Evolutionary conservation across 2,329 filamentous ascomycete species (phyloP).

Genomic region (Trichoderma sp.): DNA sequence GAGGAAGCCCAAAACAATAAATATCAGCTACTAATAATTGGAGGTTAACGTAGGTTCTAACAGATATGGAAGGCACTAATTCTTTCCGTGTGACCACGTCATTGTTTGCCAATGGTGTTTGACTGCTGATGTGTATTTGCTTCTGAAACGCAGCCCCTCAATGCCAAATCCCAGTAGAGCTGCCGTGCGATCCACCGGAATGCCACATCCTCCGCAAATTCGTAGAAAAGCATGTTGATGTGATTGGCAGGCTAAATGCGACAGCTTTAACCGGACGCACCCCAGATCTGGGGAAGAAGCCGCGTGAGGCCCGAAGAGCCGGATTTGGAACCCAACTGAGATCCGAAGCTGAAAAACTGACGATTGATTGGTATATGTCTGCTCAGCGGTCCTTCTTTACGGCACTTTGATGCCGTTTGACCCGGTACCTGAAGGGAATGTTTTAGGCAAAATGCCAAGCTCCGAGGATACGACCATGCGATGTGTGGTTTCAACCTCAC

Average conservation of each 20-base stretch:
- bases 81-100: neutral
- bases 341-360: neutral
- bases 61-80: neutral
- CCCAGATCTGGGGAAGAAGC: constrained; percentile 11
- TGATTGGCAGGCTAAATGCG: constrained; percentile 17
- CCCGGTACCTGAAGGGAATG: neutral
- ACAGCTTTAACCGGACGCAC: constrained; percentile 6
- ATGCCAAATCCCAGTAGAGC: neutral
- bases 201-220: constrained; percentile 10
- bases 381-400: neutral
- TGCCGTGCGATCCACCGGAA: neutral
- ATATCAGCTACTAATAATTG: neutral
- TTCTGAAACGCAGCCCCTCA: neutral
- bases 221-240: neutral
- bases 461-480: neutral
- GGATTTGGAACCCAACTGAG: neutral
- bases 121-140: neutral
- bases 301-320: neutral
- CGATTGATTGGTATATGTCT: neutral
- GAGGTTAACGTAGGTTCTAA: neutral
- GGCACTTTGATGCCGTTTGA: constrained; percentile 11
- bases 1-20: neutral
- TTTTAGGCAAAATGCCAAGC: constrained; percentile 15
- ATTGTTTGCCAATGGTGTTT: neutral
- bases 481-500: neutral